Evolutionary conservation across 768 basidiomycete genomes (phyloP), one percentile per base, ranked within the genome.

Genomic region (Boletus sp.): DNA sequence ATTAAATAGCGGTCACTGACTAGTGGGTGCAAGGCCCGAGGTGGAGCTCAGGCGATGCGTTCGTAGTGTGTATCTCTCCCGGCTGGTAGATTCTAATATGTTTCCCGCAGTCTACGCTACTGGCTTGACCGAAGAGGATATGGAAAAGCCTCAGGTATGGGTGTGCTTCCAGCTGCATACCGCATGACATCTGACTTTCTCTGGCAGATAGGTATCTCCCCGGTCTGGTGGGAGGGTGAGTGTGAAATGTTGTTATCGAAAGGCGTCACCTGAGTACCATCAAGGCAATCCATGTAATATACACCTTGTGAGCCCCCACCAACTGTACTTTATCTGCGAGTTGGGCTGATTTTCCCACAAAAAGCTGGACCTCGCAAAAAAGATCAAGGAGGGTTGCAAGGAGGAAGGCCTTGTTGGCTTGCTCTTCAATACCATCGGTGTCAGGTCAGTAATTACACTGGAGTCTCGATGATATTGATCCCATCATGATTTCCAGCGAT

Each of bases 171-270:
- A 18, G 56, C 50, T 45, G 29, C 35, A 35, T 18, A 40, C 47
- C 20, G 14, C 29, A 35, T 56, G 2, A 24, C 57, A 20, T 52
- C 56, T 61, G 30, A 63, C 35, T 45, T 55, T 36, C 24, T 61
- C 20, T 67, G 46, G 9, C 41, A 92, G 88, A 87, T 94, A 65
- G 92, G 92, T 46, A 92, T 94, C 66, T 89, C 89, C 32, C 86
- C 90, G 4, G 80, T 93, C 51, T 94, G 92, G 92, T 94, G 91
- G 90, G 92, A 94, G 80, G 91, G 91, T 87, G 61, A 58, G 61
- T 51, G 10, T 39, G 15, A 15, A 30, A 28, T 41, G 10, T 45
- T 46, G 36, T 36, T 36, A 17, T 40, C 39, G 1, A 24, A 47
- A 47, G 20, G 20, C 11, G 54, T 41, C 20, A 20, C 17, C 51